A percentile compares a stretch with the other conserved stretches of the same genome.
phyloP scores from a whole-genome alignment of 768 basidiomycete genomes.

The Rhizopogon rudus region DNA sequence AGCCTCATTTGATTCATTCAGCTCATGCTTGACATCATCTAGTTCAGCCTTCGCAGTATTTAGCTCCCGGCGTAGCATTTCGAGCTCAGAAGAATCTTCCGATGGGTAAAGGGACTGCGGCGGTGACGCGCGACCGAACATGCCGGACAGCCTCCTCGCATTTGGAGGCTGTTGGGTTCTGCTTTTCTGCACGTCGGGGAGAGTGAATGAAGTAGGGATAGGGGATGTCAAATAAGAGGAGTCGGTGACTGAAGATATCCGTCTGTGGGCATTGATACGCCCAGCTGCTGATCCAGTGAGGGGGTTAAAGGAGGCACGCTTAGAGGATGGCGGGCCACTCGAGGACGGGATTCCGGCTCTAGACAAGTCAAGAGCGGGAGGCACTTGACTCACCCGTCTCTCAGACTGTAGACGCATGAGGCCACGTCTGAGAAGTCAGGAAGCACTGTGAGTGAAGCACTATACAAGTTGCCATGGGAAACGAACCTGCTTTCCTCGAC shows the following conservation, averaged over 20 bases:
- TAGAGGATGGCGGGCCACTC: conserved; percentile 47
- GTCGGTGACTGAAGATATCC: conserved; percentile 73
- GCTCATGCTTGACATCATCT: conserved; percentile 58
- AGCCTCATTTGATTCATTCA: conserved; percentile 78
- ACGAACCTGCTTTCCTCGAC: conserved; percentile 82
- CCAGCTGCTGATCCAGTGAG: conserved; percentile 50
- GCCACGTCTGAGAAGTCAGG: conserved; percentile 50
- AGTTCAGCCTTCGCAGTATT: conserved; percentile 51
- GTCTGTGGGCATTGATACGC: conserved; percentile 51
- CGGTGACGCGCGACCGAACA: conserved; percentile 49
- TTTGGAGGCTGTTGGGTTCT: conserved; percentile 21
- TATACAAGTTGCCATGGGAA: background rate
- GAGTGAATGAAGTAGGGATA: conserved; percentile 29
- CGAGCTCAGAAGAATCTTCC: conserved; percentile 41
- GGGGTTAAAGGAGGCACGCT: conserved; percentile 74
- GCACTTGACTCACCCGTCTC: conserved; percentile 56
- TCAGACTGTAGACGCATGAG: conserved; percentile 85
- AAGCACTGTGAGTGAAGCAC: conserved; percentile 7
- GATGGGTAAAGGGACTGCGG: conserved; percentile 30
- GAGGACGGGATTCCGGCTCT: conserved; percentile 38
- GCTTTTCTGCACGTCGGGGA: conserved; percentile 16
- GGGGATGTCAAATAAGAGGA: conserved; percentile 25
- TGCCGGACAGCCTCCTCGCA: conserved; percentile 42
- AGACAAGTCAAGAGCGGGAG: conserved; percentile 49
- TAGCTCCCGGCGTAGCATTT: conserved; percentile 58